phyloP scores from a whole-genome alignment of 2,329 filamentous ascomycete species.

The Ophidiomyces ophidiicola region DNA sequence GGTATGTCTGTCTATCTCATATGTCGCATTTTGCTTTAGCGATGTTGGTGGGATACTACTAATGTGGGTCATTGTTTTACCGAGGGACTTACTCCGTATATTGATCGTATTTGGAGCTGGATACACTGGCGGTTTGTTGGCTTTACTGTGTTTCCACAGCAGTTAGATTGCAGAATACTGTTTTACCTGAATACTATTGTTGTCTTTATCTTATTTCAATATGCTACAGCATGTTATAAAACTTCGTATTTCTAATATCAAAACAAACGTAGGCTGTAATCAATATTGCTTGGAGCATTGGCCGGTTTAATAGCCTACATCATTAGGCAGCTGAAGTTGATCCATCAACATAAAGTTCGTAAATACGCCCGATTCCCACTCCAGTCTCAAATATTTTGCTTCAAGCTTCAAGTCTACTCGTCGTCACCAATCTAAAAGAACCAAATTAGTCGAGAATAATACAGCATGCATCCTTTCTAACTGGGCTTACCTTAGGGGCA shows the following conservation, averaged over 20 bases:
- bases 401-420: constrained; percentile 28
- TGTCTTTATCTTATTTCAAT: too few species aligned
- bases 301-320: not conserved
- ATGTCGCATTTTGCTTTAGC: constrained; percentile 13
- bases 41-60: constrained; percentile 25
- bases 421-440: constrained; percentile 49
- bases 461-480: not conserved
- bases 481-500: constrained; percentile 73
- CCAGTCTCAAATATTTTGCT: not conserved
- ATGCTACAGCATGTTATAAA: too few species aligned
- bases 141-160: too few species aligned
- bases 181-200: too few species aligned
- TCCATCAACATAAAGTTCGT: not conserved
- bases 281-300: not conserved
- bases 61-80: constrained; percentile 14
- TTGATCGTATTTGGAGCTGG: too few species aligned
- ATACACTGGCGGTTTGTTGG: too few species aligned
- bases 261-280: too few species aligned
- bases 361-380: not conserved
- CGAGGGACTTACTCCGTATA: too few species aligned
- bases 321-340: constrained; percentile 1
- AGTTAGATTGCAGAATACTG: too few species aligned
- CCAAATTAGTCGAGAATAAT: constrained; percentile 25
- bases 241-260: too few species aligned
- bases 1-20: constrained; percentile 36